Percentiles rank a stretch among this genome's conserved stretches.
Conservation (phyloP, 106 monocot genomes). For the Ottelia alismoides region DNA sequence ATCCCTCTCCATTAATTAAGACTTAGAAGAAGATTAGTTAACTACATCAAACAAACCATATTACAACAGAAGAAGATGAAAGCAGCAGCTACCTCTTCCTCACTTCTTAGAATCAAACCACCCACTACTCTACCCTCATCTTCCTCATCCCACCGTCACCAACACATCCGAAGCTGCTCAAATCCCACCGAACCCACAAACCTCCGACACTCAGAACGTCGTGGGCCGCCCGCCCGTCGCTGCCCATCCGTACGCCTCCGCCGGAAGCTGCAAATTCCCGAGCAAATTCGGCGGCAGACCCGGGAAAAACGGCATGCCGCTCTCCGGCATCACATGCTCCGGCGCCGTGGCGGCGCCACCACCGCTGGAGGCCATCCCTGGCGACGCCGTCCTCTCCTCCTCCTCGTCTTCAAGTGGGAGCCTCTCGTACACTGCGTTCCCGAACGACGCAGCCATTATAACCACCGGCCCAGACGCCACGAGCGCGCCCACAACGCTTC, state of each 20-base stretch:
- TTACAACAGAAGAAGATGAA: no score
- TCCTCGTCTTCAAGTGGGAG: slow-evolving; percentile 9
- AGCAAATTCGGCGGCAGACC: slow-evolving; percentile 2
- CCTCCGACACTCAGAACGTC: no score
- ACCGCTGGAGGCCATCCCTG: background rate
- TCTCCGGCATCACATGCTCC: background rate
- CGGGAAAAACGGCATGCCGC: background rate
- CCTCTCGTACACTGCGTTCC: slow-evolving; percentile 8
- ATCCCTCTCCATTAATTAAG: no score
- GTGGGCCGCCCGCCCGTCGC: background rate
- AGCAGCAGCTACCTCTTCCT: no score
- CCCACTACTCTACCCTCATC: no score
- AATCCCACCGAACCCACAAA: no score
- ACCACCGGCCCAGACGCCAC: slow-evolving; percentile 12
- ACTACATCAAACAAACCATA: no score
- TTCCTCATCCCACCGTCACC: no score
- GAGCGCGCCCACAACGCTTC: slow-evolving; percentile 9
- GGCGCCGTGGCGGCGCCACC: background rate
- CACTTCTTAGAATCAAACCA: no score
- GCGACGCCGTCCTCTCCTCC: background rate
- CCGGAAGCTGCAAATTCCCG: background rate
- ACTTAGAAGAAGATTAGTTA: no score
- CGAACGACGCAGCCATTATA: slow-evolving; percentile 10
- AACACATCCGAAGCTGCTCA: no score
- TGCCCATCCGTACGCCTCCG: background rate